Base-by-base conservation (phyloP, 2,329 filamentous ascomycete genomes). In the Diaporthe caulivora region DNA sequence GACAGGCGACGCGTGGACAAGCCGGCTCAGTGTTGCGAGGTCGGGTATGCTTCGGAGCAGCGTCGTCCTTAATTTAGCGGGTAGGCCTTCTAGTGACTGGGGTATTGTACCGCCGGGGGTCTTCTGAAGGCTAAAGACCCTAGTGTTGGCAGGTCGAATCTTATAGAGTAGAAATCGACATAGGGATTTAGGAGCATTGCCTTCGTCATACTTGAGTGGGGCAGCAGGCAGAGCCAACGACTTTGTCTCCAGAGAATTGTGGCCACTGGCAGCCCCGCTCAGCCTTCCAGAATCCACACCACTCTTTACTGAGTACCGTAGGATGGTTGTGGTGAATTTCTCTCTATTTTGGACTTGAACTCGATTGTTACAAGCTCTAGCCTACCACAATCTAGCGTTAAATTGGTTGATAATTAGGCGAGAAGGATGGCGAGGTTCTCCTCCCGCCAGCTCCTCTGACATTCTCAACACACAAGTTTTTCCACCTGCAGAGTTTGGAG, bases 1-100 rank as follows among this genome's bases (percentile, higher is more conserved):
- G 26, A 65, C 18, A 10, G 60, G 60, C 18, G 60, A 65, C 11
- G 60, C 60, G 31, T 67, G 62, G 10, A 53, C n/a, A 15, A 67
- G 21, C 9, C 29, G 18, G 34, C 62, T 37, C 18, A 67, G 62
- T 4, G 62, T 53, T 29, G 17, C 26, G n/a, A 51, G 44, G 37
- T 51, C 29, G 0, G 62, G 17, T 15, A 53, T 34, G 44, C 10
- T 26, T 10, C 17, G 13, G 26, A 65, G 44, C 21, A 65, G 9
- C 6, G 11, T 10, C 2, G 2, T 65, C 49, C 60, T 31, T 24
- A 65, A 1, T 17, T 65, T 44, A 11, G 62, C 47, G 21, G 47
- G 62, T 7, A 67, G 47, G n/a, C 31, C 17, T 31, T 53, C 47
- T 21, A 53, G 44, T n/a, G 40, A 18, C 10, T 26, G 17, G 53